phyloP scores from a whole-genome alignment of 148 eudicot species.

The Pouteria glomerata region DNA sequence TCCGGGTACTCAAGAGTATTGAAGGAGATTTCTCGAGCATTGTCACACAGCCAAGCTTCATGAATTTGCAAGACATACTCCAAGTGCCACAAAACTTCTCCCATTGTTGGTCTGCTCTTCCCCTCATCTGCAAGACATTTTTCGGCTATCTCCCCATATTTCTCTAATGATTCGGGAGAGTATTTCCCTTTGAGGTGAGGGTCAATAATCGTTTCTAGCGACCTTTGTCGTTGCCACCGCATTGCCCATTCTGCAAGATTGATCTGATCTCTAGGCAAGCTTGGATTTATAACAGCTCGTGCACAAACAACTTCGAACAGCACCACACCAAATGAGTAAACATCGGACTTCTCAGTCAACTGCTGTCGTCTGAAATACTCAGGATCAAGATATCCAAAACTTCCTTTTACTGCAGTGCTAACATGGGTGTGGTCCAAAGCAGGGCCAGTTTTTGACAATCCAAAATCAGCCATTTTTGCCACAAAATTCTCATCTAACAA shows the following conservation, averaged over 20 bases:
- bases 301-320: constrained; percentile 20
- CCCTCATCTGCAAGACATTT: constrained; percentile 23
- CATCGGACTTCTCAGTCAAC: constrained; percentile 17
- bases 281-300: constrained; percentile 22
- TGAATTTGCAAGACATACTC: constrained; percentile 17
- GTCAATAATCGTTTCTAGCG: constrained; percentile 14
- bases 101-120: constrained; percentile 17
- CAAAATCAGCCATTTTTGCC: constrained; percentile 23
- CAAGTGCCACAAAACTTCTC: constrained; percentile 24
- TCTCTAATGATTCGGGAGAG: constrained; percentile 8
- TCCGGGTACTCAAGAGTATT: not conserved
- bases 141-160: constrained; percentile 13
- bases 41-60: constrained; percentile 12
- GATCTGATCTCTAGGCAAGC: constrained; percentile 18
- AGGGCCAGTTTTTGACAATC: constrained; percentile 19
- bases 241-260: constrained; percentile 23
- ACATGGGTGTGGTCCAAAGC: constrained; percentile 20
- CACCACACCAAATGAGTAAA: constrained; percentile 20
- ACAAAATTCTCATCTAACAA: constrained; percentile 17
- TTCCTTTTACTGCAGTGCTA: constrained; percentile 20
- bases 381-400: constrained; percentile 20
- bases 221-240: constrained; percentile 15
- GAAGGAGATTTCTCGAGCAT: not conserved
- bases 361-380: constrained; percentile 20
- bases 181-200: constrained; percentile 13